These are phyloP conservation scores for Edhazardia aedis DNA, from an alignment of 371 early-diverging fungal genomes.

Conservation along the genomic window DNA sequence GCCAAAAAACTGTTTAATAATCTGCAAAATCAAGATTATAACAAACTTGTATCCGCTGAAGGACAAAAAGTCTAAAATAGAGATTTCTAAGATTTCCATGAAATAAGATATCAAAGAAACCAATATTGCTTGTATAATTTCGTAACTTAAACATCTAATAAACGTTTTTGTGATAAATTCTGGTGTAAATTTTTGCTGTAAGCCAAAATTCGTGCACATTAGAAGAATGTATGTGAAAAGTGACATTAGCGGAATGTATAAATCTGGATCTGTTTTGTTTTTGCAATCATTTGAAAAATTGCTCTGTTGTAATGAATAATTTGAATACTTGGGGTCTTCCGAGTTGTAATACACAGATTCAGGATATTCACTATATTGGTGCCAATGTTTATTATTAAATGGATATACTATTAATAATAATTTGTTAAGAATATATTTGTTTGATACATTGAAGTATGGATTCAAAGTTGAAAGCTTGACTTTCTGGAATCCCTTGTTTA, in stretches of 20 bases:
- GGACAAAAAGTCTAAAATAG: constrained; percentile 15
- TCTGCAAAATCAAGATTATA: constrained; percentile 11
- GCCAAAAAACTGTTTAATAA: constrained; percentile 4
- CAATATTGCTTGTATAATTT: constrained; percentile 8
- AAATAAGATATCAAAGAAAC: constrained; percentile 22
- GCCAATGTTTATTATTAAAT: constrained; percentile 24
- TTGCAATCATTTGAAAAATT: background rate
- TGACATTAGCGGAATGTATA: constrained; percentile 43
- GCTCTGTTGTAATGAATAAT: too few species aligned
- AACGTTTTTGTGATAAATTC: constrained; percentile 33
- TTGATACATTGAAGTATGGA: constrained; percentile 42
- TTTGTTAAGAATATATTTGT: constrained; percentile 29
- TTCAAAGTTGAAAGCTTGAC: constrained; percentile 21
- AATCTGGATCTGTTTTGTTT: constrained; percentile 28
- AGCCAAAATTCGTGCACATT: constrained; percentile 24
- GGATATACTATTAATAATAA: constrained; percentile 37
- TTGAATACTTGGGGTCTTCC: too few species aligned
- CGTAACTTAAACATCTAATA: constrained; percentile 19
- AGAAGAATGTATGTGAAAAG: constrained; percentile 34
- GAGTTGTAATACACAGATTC: too few species aligned
- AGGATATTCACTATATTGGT: background rate
- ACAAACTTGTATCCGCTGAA: constrained; percentile 44
- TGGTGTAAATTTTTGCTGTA: constrained; percentile 32
- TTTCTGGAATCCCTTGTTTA: constrained; percentile 28
- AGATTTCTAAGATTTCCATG: constrained; percentile 12